Percentiles rank a stretch among this genome's conserved stretches.
Evolutionary conservation across 1,284 basidiomycete genomes (phyloP).

Genomic region (Heliocybe sulcata): DNA sequence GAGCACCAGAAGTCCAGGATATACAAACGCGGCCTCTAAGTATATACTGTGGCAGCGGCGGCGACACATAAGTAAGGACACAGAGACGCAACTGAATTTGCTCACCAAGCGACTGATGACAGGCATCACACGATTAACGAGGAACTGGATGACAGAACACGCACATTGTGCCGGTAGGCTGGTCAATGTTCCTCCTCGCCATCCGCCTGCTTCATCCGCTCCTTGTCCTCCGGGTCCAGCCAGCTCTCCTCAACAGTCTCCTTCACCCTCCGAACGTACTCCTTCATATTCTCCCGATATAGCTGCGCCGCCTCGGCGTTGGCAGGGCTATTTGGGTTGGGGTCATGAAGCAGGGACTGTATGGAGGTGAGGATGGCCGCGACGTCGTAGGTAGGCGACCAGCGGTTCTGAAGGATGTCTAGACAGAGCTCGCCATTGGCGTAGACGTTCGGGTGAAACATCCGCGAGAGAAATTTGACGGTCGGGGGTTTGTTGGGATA

Average conservation of each 20-base stretch:
- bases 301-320: slow-evolving; percentile 96
- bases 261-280: slow-evolving; percentile 90
- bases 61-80: too few species aligned
- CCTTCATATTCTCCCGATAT: slow-evolving; percentile 98
- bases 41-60: too few species aligned
- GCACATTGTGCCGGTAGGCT: not conserved
- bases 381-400: slow-evolving; percentile 98
- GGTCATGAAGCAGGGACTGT: slow-evolving; percentile 93
- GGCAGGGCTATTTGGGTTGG: slow-evolving; percentile 96
- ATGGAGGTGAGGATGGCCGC: slow-evolving; percentile 96
- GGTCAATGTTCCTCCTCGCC: not conserved
- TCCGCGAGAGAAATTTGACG: slow-evolving; percentile 94
- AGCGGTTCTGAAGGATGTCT: slow-evolving; percentile 96
- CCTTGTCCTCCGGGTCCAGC: slow-evolving; percentile 76
- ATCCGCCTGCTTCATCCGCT: slow-evolving; percentile 26
- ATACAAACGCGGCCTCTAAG: too few species aligned
- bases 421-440: slow-evolving; percentile 97
- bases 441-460: slow-evolving; percentile 99
- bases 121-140: too few species aligned
- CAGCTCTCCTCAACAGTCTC: slow-evolving; percentile 88
- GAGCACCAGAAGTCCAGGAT: too few species aligned
- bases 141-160: not conserved
- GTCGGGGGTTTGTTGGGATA: slow-evolving; percentile 98
- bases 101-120: too few species aligned
- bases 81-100: too few species aligned